Evolutionary conservation across 1,284 basidiomycete genomes (phyloP), one percentile per base, ranked within the genome.

Genomic region (Pyrrhoderma lamaoense): DNA sequence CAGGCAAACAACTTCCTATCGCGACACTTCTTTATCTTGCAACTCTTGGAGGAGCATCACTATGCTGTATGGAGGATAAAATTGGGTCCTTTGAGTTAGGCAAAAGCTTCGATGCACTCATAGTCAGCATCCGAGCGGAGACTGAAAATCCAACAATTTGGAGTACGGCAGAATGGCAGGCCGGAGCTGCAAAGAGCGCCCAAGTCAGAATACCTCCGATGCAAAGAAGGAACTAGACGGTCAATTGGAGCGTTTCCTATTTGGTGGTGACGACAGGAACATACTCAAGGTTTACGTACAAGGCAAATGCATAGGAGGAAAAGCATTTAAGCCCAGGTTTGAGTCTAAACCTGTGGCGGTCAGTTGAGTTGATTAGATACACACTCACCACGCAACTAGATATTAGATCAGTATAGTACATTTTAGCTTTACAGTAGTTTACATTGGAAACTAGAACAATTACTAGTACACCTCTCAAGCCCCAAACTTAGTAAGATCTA

Each of bases 61-160:
- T 98, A 0, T 94, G 91, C 62, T 74, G 76, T 47, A 67, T 97
- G 25, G 75, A 80, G 36, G 65, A 79, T 42, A 73, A 73, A 36
- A 75, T 91, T n/a, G 95, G 94, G 8, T 85, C 82, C 22, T 87
- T 99, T 53, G 72, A 71, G 21, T 71, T 74, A 0, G 92, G 92
- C 2, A 94, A 92, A 68, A 83, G 83, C 57, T 98, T 98, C 63
- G 94, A 99, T 65, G 94, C 94, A 1, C 69, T 98, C 9, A 60
- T 92, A 3, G 80, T 80, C 51, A 80, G 70, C 68, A 71, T 75
- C 57, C 67, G 67, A 48, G 64, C 66, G 42, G 74, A 73, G 43
- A 65, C 75, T 18, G 75, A 74, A 2, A 85, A 85, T 60, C 80
- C 82, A 3, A 72, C 71, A 22, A 60, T 89, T 43, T 89, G 85